Conservation (phyloP, 176 grass and related monocot species). For the Cenchrus purpureus region DNA sequence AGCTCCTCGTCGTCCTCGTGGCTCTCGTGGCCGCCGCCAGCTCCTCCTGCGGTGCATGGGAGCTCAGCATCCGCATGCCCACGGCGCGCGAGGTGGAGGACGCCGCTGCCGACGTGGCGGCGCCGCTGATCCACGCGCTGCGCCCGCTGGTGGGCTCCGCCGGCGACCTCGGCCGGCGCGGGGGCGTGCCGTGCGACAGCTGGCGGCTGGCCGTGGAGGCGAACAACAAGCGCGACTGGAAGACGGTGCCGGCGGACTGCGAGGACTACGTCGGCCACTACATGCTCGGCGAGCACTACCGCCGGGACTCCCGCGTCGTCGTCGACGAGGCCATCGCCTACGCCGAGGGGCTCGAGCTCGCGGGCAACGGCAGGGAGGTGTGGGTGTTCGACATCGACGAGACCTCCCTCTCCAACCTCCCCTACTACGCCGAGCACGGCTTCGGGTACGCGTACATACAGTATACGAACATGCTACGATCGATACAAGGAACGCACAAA, state of each 20-base stretch:
- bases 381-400: slow-evolving; percentile 79
- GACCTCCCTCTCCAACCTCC: slow-evolving; percentile 61
- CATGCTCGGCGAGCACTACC: slow-evolving; percentile 55
- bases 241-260: slow-evolving; percentile 45
- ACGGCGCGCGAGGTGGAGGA: background rate
- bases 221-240: slow-evolving; percentile 54
- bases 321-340: slow-evolving; percentile 54
- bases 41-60: slow-evolving; percentile 19
- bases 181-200: slow-evolving; percentile 55
- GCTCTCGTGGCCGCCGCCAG: background rate
- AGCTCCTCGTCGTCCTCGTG: background rate
- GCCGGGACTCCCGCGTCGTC: slow-evolving; percentile 52
- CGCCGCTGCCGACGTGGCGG: background rate
- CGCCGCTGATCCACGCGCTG: slow-evolving; percentile 43
- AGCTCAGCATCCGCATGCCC: slow-evolving; percentile 21
- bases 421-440: slow-evolving; percentile 59
- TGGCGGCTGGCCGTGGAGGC: slow-evolving; percentile 60
- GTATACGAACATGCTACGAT: background rate
- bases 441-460: slow-evolving; percentile 43
- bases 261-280: slow-evolving; percentile 54
- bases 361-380: slow-evolving; percentile 52
- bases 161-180: background rate
- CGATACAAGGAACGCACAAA: no score
- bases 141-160: slow-evolving; percentile 29
- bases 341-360: slow-evolving; percentile 33